phyloP scores from a whole-genome alignment of 306 rosid genomes.

The Canavalia gladiata region DNA sequence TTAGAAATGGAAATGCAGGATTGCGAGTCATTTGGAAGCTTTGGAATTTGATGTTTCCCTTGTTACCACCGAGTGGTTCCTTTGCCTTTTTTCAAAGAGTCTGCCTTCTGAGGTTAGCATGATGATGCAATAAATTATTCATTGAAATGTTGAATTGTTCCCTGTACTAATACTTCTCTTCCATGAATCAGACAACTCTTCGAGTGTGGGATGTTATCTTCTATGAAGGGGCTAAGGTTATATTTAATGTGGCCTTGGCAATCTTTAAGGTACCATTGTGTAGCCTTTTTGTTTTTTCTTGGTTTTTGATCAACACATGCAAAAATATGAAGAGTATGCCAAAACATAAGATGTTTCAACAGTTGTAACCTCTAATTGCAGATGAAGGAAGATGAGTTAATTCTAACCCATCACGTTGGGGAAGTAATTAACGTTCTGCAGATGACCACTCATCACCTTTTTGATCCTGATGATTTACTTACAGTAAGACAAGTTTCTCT shows the following conservation, averaged over 20 bases:
- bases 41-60: constrained; percentile 96
- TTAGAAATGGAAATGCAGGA: constrained; percentile 69
- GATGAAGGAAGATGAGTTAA: constrained; percentile 95
- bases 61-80: constrained; percentile 99
- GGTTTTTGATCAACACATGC: neutral
- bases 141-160: constrained; percentile 37
- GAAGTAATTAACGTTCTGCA: constrained; percentile 90
- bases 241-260: constrained; percentile 93
- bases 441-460: constrained; percentile 86
- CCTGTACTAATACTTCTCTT: constrained; percentile 47
- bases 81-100: constrained; percentile 94
- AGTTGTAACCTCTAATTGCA: constrained; percentile 55
- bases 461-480: constrained; percentile 93
- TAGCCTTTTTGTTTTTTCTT: constrained; percentile 22
- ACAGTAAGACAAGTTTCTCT: constrained; percentile 61
- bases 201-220: constrained; percentile 98
- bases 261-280: constrained; percentile 77
- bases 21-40: constrained; percentile 84
- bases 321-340: constrained; percentile 19
- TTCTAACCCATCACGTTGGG: constrained; percentile 85
- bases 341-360: constrained; percentile 42
- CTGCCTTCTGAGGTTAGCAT: constrained; percentile 90
- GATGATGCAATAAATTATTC: constrained; percentile 5
- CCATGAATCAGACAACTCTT: constrained; percentile 74
- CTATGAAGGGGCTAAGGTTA: constrained; percentile 94